phyloP scores from a whole-genome alignment of 2,329 filamentous ascomycete genomes.

The Arthrinium puccinioides region DNA sequence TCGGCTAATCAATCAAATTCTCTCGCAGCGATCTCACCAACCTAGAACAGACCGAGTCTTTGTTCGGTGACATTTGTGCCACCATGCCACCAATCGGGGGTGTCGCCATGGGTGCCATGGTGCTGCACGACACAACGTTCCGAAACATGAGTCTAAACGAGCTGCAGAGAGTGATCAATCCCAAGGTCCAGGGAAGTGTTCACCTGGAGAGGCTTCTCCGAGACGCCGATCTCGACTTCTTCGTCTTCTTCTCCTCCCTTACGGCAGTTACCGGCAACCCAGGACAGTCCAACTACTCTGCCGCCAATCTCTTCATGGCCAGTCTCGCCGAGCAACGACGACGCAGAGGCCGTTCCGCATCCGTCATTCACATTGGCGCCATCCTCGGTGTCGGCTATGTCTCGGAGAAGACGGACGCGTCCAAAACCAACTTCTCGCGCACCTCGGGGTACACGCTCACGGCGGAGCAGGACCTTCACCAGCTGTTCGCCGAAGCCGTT shows the following conservation, averaged over 20 bases:
- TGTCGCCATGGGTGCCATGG: background rate
- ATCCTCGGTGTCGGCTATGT: slow-evolving; percentile 13
- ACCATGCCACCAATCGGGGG: background rate
- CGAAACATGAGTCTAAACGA: slow-evolving; percentile 13
- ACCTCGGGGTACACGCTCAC: background rate
- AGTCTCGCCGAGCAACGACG: slow-evolving; percentile 9
- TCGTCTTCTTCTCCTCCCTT: slow-evolving; percentile 31
- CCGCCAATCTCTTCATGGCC: slow-evolving; percentile 26
- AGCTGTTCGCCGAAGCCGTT: background rate
- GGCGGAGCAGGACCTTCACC: background rate
- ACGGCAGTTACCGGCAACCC: slow-evolving; percentile 35
- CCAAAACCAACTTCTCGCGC: background rate
- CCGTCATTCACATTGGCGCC: slow-evolving; percentile 8
- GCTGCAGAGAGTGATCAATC: slow-evolving; percentile 10
- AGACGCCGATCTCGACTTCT: slow-evolving; percentile 25
- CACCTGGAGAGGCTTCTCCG: slow-evolving; percentile 18
- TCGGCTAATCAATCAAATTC: too few species aligned
- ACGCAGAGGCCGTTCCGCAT: slow-evolving; percentile 8
- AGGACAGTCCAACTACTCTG: slow-evolving; percentile 35
- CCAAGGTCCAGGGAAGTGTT: slow-evolving; percentile 15
- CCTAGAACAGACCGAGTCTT: background rate
- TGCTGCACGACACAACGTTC: background rate
- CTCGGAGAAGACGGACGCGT: background rate
- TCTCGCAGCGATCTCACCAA: background rate
- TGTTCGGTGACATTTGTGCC: background rate